Evolutionary conservation across 768 basidiomycete species (phyloP).

Genomic region (Lentinula boryana): DNA sequence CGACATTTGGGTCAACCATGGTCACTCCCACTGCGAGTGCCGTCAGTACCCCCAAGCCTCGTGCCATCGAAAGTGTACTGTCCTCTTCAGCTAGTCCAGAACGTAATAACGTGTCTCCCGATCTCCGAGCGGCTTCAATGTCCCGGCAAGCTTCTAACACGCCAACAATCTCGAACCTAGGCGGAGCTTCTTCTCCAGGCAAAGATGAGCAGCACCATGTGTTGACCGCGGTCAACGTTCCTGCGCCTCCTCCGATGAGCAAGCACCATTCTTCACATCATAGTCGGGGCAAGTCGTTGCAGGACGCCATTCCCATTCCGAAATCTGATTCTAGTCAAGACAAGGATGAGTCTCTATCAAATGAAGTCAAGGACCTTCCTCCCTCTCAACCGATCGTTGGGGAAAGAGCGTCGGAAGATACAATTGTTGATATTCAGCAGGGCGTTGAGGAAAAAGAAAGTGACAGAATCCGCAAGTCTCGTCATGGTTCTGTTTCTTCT

Average conservation of each 20-base stretch:
- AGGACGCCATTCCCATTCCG: constrained; percentile 11
- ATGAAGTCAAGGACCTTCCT: not conserved
- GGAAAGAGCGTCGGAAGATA: not conserved
- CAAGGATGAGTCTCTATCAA: not conserved
- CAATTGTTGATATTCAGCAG: not conserved
- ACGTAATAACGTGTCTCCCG: not conserved
- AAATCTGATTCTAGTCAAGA: not conserved
- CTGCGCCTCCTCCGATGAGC: constrained; percentile 23
- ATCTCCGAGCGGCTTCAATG: not conserved
- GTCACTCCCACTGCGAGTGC: not conserved
- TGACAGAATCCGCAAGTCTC: not conserved
- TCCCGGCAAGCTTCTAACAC: constrained; percentile 8
- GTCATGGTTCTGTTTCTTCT: not conserved
- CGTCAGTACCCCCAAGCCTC: not conserved
- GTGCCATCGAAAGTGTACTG: not conserved
- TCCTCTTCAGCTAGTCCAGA: not conserved
- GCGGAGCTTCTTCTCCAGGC: not conserved
- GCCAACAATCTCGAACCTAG: constrained; percentile 1
- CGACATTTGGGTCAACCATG: not conserved
- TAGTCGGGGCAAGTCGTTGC: constrained; percentile 13
- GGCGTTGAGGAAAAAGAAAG: not conserved
- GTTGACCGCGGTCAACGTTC: constrained; percentile 26
- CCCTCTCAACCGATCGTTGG: not conserved
- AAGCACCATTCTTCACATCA: constrained; percentile 21
- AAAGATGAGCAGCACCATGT: constrained; percentile 22